Conservation (phyloP, 768 basidiomycete genomes). For the Tylopilus rubrobrunneus region DNA sequence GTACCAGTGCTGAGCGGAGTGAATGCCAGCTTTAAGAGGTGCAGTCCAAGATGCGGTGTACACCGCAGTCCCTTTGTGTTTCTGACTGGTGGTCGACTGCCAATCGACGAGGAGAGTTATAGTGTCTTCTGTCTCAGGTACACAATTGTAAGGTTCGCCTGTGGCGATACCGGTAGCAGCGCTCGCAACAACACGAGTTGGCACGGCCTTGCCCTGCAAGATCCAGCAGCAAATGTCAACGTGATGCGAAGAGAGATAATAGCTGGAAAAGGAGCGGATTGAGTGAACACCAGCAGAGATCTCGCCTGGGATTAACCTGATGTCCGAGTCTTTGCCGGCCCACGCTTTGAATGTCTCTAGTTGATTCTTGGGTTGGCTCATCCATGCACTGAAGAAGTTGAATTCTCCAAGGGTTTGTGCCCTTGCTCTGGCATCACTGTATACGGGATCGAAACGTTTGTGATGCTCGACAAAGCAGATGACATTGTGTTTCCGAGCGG, state of each 20-base stretch:
- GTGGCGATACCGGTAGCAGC: conserved; percentile 91
- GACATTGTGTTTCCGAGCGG: conserved; percentile 75
- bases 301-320: conserved; percentile 47
- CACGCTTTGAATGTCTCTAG: conserved; percentile 92
- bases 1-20: conserved; percentile 90
- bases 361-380: conserved; percentile 96
- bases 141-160: conserved; percentile 83
- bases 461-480: conserved; percentile 95
- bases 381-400: conserved; percentile 96
- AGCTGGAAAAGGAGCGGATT: conserved; percentile 40
- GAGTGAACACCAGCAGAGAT: neutral
- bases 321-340: conserved; percentile 94
- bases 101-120: conserved; percentile 94
- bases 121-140: conserved; percentile 84
- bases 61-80: conserved; percentile 63
- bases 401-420: conserved; percentile 80
- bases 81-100: conserved; percentile 73
- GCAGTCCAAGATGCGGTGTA: conserved; percentile 34
- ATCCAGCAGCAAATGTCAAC: conserved; percentile 89
- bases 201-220: conserved; percentile 67
- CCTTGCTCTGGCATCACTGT: conserved; percentile 83
- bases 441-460: conserved; percentile 89
- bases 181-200: conserved; percentile 85
- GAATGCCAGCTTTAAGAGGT: conserved; percentile 83
- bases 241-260: conserved; percentile 94